Percentiles rank a stretch among this genome's conserved stretches.
These are phyloP conservation scores for Thelephora terrestris DNA, from an alignment of 1,284 basidiomycete genomes.

Conservation along the genomic window DNA sequence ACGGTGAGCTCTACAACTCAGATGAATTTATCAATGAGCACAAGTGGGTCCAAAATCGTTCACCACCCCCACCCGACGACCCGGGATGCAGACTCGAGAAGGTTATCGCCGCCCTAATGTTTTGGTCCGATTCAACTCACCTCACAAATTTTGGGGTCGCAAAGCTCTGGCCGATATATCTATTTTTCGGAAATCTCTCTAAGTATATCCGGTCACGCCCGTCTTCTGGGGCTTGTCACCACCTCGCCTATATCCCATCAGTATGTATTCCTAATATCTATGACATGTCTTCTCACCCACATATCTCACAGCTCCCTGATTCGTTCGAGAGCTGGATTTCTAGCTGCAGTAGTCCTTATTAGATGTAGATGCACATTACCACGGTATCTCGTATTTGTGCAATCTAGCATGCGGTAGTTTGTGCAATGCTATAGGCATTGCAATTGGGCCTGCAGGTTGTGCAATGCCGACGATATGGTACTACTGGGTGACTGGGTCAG, in stretches of 20 bases:
- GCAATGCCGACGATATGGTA: too few relatives aligned
- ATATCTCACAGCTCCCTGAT: slow-evolving; percentile 21
- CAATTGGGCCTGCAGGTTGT: too few relatives aligned
- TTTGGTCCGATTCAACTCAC: slow-evolving; percentile 29
- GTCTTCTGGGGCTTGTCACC: slow-evolving; percentile 18
- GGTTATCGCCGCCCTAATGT: slow-evolving; percentile 20
- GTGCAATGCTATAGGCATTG: too few relatives aligned
- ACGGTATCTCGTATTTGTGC: too few relatives aligned
- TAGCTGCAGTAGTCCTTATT: too few relatives aligned
- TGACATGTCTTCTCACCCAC: slow-evolving; percentile 13
- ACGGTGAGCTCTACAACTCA: slow-evolving; percentile 15
- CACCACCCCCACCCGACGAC: slow-evolving; percentile 4
- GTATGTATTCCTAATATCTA: slow-evolving; percentile 11
- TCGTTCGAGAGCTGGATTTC: too few relatives aligned
- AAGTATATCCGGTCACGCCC: slow-evolving; percentile 24
- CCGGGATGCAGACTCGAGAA: slow-evolving; percentile 12
- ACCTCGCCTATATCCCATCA: slow-evolving; percentile 23
- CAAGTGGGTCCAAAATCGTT: slow-evolving; percentile 10
- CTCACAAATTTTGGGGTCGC: slow-evolving; percentile 25
- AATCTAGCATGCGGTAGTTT: too few relatives aligned
- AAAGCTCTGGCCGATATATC: slow-evolving; percentile 28
- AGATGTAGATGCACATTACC: too few relatives aligned
- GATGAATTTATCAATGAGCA: slow-evolving; percentile 15
- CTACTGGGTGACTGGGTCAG: too few relatives aligned
- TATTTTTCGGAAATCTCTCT: slow-evolving; percentile 25